A percentile compares a stretch with the other conserved stretches of the same genome.
Evolutionary conservation across 1,139 yeast genomes (phyloP).

Genomic region (Geotrichum cucujoidarum): DNA sequence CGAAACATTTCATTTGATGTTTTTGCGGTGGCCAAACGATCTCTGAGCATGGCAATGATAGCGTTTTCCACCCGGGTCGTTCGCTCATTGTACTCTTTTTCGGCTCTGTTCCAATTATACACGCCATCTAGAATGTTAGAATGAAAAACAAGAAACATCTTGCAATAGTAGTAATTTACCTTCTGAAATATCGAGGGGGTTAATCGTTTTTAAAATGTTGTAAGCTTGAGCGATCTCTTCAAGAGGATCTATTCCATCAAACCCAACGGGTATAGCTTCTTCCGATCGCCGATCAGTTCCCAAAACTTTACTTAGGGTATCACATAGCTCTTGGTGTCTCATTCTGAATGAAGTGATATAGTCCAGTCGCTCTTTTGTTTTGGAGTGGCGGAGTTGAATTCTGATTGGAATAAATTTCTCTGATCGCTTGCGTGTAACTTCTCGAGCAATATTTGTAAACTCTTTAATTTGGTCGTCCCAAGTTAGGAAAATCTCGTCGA

Average conservation of each 20-base stretch:
- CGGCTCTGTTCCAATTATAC: constrained; percentile 41
- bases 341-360: constrained; percentile 46
- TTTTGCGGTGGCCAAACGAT: constrained; percentile 39
- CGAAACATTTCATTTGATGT: constrained; percentile 49
- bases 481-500: constrained; percentile 37
- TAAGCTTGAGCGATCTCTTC: constrained; percentile 43
- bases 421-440: constrained; percentile 64
- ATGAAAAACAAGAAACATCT: constrained; percentile 5
- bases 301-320: constrained; percentile 38
- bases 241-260: constrained; percentile 32
- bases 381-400: constrained; percentile 46
- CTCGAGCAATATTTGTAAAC: constrained; percentile 62
- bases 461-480: constrained; percentile 53
- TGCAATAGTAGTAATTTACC: no score
- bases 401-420: constrained; percentile 68
- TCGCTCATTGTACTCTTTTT: constrained; percentile 41
- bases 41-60: constrained; percentile 42
- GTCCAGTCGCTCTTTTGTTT: constrained; percentile 46
- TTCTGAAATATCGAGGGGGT: constrained; percentile 41
- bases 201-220: constrained; percentile 37
- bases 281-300: constrained; percentile 29
- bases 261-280: constrained; percentile 23
- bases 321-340: constrained; percentile 50
- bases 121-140: constrained; percentile 31
- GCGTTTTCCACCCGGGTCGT: constrained; percentile 45